Evolutionary conservation across 495 filamentous ascomycete species (phyloP), one percentile per base, ranked within the genome.

Genomic region (Daldinia bambusicola): DNA sequence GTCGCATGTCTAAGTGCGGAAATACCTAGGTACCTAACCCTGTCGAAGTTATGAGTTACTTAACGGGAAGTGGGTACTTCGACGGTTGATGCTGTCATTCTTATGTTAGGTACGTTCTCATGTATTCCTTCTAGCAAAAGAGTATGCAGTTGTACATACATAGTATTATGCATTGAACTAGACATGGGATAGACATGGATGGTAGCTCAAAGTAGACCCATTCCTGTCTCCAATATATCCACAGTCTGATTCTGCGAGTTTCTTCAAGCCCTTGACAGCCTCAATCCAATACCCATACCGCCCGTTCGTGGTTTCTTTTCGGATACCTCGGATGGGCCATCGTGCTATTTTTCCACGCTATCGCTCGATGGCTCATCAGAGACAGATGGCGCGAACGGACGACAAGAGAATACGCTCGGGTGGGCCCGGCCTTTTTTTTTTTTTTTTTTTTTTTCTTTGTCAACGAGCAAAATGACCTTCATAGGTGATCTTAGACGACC

Each of bases 301-400:
- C 70, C 16, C 61, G 52, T 73, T 69, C 58, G 31, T 52, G 51
- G 50, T 56, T 18, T 56, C 13, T 48, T 61, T 60, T 69, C 70
- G 70, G 70, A 73, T 69, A 56, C 62, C 31, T 73, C 70, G 70
- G 70, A 73, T 73, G n/a, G 36, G 13, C 62, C 64, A 69, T 73
- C 70, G 70, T 69, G 63, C 70, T 73, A 69, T 73, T 66, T 67
- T 60, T 18, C 55, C 40, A 66, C 38, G 57, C 70, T 73, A 69
- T 73, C 66, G 57, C 65, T 66, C 58, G 55, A 66, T 52, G 66
- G 62, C 56, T 65, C 56, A 38, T 58, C 55, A 66, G 70, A 69
- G 58, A 69, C 61, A 66, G 52, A 69, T 73, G 70, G 70, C 61
- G 53, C 62, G 62, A 69, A 52, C 70, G 16, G 61, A 73, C 63